A percentile compares a stretch with the other conserved stretches of the same genome.
Evolutionary conservation across 371 early-diverging fungal genomes (phyloP).

Genomic region (Gilbertella persicaria): DNA sequence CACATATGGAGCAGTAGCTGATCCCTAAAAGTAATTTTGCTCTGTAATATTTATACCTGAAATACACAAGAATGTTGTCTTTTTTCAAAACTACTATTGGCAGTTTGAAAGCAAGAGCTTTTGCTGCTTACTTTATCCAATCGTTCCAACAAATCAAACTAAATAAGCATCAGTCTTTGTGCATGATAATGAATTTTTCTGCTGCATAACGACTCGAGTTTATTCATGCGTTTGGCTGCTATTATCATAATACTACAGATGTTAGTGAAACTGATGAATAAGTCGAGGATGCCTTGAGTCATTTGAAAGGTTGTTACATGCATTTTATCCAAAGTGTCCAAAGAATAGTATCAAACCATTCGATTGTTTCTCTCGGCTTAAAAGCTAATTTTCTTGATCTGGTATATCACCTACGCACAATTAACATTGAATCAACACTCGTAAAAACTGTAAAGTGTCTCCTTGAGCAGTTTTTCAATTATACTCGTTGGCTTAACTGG

Average conservation of each 20-base stretch:
- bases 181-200: background rate
- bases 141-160: background rate
- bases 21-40: constrained; percentile 4
- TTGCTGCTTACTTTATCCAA: background rate
- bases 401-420: too few relatives aligned
- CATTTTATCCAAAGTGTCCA: constrained; percentile 16
- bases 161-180: background rate
- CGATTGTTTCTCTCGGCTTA: background rate
- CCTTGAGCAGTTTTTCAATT: too few relatives aligned
- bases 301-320: constrained; percentile 10
- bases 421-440: too few relatives aligned
- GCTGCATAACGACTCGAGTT: background rate
- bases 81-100: constrained; percentile 11
- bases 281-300: background rate
- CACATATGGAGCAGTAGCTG: constrained; percentile 1
- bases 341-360: constrained; percentile 2
- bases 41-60: constrained; percentile 1
- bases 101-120: background rate
- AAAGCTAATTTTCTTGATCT: too few relatives aligned
- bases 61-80: constrained; percentile 1
- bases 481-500: too few relatives aligned
- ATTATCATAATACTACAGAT: too few relatives aligned
- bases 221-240: too few relatives aligned
- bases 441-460: too few relatives aligned
- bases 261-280: too few relatives aligned